Evolutionary conservation across 1,284 basidiomycete species (phyloP).

Genomic region (Agaricales sp.): DNA sequence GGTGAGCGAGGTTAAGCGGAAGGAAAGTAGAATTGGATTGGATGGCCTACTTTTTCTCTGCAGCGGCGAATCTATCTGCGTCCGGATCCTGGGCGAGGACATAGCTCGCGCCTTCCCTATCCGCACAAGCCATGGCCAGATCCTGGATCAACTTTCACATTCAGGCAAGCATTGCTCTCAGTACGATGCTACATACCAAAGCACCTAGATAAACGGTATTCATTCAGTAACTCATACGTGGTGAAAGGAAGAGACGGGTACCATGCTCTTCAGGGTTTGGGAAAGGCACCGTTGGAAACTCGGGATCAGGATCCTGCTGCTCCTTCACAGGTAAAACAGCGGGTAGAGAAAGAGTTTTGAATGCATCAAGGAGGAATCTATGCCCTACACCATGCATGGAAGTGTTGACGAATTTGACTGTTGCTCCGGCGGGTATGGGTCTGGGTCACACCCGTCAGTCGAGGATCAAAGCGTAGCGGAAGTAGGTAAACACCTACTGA

Average conservation of each 20-base stretch:
- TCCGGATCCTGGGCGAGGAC: constrained; percentile 84
- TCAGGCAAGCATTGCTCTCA: constrained; percentile 7
- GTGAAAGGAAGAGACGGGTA: constrained; percentile 17
- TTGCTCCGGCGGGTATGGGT: constrained; percentile 17
- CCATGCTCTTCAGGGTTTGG: constrained; percentile 87
- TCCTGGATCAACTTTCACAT: constrained; percentile 34
- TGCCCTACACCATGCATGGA: constrained; percentile 84
- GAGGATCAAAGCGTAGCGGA: background rate
- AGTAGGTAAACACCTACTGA: constrained; percentile 26
- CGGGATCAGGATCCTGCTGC: constrained; percentile 66
- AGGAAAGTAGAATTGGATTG: background rate
- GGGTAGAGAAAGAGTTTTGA: constrained; percentile 46
- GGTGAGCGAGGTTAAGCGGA: background rate
- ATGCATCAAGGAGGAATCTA: constrained; percentile 44
- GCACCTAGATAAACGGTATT: constrained; percentile 30
- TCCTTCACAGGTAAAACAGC: constrained; percentile 49
- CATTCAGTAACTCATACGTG: too few species aligned
- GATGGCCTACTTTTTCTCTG: constrained; percentile 44
- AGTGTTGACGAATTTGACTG: constrained; percentile 64
- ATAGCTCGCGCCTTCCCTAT: constrained; percentile 38
- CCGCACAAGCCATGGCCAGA: constrained; percentile 54
- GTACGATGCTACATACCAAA: constrained; percentile 28
- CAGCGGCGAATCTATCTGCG: constrained; percentile 76
- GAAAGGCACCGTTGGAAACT: constrained; percentile 75
- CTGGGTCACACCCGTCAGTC: constrained; percentile 14